phyloP scores from a whole-genome alignment of 257 asterid genomes.

The Solanum rostratum region DNA sequence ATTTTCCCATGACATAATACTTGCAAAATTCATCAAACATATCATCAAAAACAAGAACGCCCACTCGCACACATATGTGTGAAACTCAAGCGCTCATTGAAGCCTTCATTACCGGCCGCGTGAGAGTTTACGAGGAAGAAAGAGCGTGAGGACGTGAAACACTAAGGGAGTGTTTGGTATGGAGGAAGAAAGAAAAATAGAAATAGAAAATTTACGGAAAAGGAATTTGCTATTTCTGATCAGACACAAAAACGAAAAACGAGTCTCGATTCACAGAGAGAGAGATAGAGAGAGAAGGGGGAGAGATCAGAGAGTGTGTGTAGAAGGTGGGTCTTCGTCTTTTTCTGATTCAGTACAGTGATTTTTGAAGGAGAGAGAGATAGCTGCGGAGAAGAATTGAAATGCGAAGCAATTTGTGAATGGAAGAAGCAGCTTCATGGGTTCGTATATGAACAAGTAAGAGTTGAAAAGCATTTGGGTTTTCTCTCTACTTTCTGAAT shows the following conservation, averaged over 20 bases:
- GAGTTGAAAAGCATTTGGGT: slow-evolving; percentile 12
- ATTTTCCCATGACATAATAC: background rate
- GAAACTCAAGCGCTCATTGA: background rate
- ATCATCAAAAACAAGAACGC: background rate
- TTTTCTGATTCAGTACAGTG: slow-evolving; percentile 16
- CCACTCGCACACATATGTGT: background rate
- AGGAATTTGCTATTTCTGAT: slow-evolving; percentile 14
- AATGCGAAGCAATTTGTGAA: slow-evolving; percentile 40
- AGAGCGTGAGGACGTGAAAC: background rate
- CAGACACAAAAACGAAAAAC: slow-evolving; percentile 40
- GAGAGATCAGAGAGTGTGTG: slow-evolving; percentile 48
- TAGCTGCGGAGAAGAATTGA: slow-evolving; percentile 11
- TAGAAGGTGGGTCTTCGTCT: slow-evolving; percentile 34
- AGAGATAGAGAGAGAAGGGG: slow-evolving; percentile 16
- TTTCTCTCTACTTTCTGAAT: slow-evolving; percentile 12
- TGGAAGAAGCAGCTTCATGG: slow-evolving; percentile 38
- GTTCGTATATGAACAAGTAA: slow-evolving; percentile 40
- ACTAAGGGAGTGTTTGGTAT: background rate
- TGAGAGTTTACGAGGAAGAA: background rate
- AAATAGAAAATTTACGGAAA: background rate
- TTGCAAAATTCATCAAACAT: background rate
- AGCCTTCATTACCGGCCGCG: background rate
- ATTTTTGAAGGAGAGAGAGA: background rate
- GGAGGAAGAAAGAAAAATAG: background rate
- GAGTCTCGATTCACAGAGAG: slow-evolving; percentile 22